Conservation (phyloP, 768 basidiomycete species). For the Suillus placidus region DNA sequence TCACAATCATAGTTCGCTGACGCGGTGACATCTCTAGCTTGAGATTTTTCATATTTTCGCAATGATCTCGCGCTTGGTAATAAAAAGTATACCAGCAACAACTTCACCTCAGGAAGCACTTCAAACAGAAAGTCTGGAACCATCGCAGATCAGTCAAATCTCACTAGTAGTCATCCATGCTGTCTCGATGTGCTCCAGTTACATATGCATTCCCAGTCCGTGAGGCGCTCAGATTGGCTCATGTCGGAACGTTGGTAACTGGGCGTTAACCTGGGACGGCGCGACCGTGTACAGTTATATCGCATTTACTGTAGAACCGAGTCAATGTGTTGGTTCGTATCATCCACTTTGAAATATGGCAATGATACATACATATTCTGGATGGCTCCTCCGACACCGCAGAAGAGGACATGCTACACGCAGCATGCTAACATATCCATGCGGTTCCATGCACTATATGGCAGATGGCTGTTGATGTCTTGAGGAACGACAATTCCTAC, state of each 20-base stretch:
- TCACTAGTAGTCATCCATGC: too few relatives aligned
- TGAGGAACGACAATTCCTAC: too few relatives aligned
- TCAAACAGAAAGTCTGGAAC: too few relatives aligned
- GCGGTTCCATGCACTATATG: not conserved
- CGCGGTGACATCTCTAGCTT: too few relatives aligned
- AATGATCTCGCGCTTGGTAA: too few relatives aligned
- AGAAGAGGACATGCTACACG: not conserved
- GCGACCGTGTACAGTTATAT: not conserved
- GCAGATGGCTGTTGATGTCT: not conserved
- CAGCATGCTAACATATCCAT: not conserved
- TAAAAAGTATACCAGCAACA: too few relatives aligned
- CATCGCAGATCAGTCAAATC: too few relatives aligned
- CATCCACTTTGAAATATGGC: not conserved
- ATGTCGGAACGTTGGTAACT: not conserved
- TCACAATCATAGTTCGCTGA: too few relatives aligned
- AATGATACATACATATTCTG: not conserved
- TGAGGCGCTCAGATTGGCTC: not conserved
- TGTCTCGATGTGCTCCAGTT: not conserved
- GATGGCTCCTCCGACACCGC: not conserved
- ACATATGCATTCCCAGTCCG: not conserved
- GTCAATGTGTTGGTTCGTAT: not conserved
- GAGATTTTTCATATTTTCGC: too few relatives aligned
- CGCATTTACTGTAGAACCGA: not conserved
- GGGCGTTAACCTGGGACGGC: not conserved
- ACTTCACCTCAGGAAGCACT: too few relatives aligned